Conservation (phyloP, 1,284 basidiomycete species). For the Trichosporon asahii region DNA sequence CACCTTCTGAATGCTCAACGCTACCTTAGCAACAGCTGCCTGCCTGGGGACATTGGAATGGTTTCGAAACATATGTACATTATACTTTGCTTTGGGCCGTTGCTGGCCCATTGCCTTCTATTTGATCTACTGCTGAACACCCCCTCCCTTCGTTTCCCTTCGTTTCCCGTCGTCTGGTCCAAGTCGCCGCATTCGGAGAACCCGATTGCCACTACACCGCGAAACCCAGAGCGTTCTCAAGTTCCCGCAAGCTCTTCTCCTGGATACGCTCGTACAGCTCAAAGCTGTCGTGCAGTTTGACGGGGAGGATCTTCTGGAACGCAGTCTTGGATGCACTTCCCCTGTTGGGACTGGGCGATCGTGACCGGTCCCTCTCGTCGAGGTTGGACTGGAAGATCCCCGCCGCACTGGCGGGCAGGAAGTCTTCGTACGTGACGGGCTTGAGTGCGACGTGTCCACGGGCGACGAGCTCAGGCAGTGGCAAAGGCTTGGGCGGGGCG, state of each 20-base stretch:
- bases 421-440: slow-evolving; percentile 54
- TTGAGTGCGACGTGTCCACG: slow-evolving; percentile 38
- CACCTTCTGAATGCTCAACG: too few relatives aligned
- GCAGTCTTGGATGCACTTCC: slow-evolving; percentile 12
- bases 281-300: slow-evolving; percentile 30
- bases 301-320: slow-evolving; percentile 29
- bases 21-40: too few relatives aligned
- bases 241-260: slow-evolving; percentile 12
- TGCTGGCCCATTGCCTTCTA: neutral
- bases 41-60: too few relatives aligned
- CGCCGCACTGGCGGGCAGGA: slow-evolving; percentile 53
- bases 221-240: slow-evolving; percentile 17
- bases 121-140: neutral
- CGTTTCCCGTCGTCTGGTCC: neutral
- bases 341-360: slow-evolving; percentile 17
- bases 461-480: slow-evolving; percentile 31
- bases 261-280: slow-evolving; percentile 33
- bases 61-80: too few relatives aligned
- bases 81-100: too few relatives aligned
- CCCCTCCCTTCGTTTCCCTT: too few relatives aligned
- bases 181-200: neutral
- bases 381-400: slow-evolving; percentile 54
- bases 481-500: neutral
- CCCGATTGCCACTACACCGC: neutral
- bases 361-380: slow-evolving; percentile 26